These are phyloP conservation scores for Verticillium nubilum DNA, from an alignment of 2,329 filamentous ascomycete species.

Conservation along the genomic window DNA sequence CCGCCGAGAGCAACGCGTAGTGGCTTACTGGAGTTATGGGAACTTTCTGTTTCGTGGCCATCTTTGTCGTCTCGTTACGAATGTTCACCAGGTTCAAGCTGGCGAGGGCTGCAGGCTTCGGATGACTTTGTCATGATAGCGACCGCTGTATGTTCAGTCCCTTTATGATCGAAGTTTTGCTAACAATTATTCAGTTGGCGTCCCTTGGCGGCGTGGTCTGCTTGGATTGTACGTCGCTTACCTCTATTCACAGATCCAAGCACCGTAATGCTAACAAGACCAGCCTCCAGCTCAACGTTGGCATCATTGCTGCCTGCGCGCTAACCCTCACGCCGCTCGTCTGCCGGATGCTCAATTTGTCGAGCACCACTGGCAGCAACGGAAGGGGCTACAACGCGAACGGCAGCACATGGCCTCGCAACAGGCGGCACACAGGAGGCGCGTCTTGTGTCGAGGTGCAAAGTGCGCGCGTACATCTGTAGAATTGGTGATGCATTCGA, in stretches of 20 bases:
- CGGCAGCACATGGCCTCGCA: background rate
- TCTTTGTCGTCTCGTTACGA: constrained; percentile 11
- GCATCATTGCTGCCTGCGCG: constrained; percentile 19
- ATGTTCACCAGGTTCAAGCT: constrained; percentile 14
- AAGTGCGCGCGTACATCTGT: no score
- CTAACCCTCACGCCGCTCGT: constrained; percentile 19
- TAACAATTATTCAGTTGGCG: constrained; percentile 15
- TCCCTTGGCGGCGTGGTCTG: constrained; percentile 20
- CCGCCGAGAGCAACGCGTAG: constrained; percentile 17
- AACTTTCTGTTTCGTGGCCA: constrained; percentile 16
- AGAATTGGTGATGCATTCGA: no score
- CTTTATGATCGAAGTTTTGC: background rate
- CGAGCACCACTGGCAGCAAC: background rate
- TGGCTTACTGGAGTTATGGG: constrained; percentile 15
- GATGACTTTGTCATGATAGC: constrained; percentile 22
- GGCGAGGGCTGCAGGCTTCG: constrained; percentile 15
- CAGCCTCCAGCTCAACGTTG: constrained; percentile 20
- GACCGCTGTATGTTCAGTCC: constrained; percentile 15
- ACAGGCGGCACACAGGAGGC: background rate
- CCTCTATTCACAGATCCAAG: background rate
- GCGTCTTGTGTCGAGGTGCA: no score
- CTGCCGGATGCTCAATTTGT: constrained; percentile 6
- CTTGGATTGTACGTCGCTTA: constrained; percentile 19
- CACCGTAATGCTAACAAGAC: background rate
- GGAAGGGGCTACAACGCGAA: background rate